Percentiles rank a stretch among this genome's conserved stretches.
Evolutionary conservation across 345 rosid genomes (phyloP).

Genomic region (Citrus australasica): DNA sequence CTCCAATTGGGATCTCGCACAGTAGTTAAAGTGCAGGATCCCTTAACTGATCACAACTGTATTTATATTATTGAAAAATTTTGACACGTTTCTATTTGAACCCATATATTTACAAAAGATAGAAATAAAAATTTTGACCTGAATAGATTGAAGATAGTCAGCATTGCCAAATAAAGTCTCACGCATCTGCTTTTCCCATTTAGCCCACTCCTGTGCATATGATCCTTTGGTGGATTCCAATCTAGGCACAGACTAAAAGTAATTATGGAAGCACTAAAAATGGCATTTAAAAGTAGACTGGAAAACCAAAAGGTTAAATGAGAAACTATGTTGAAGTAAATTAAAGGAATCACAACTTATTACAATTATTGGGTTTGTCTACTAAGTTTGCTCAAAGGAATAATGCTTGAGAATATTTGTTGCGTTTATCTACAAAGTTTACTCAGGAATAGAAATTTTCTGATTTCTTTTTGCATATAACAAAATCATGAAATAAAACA

Average conservation of each 20-base stretch:
- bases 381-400: not conserved
- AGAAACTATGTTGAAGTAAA: not conserved
- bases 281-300: not conserved
- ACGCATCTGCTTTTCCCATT: conserved; percentile 82
- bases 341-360: not conserved
- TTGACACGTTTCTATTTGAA: not conserved
- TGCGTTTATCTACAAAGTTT: not conserved
- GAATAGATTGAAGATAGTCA: conserved; percentile 67
- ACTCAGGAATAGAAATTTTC: not conserved
- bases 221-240: conserved; percentile 81
- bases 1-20: too few species aligned
- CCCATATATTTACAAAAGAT: not conserved
- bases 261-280: not conserved
- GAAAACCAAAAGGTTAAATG: not conserved
- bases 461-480: not conserved
- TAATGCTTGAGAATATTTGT: not conserved
- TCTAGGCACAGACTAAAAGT: conserved; percentile 33
- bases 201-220: conserved; percentile 70
- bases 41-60: too few species aligned
- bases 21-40: too few species aligned
- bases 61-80: not conserved
- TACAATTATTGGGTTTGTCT: not conserved
- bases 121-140: conserved; percentile 34
- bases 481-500: not conserved
- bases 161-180: conserved; percentile 43